A percentile compares a stretch with the other conserved stretches of the same genome.
phyloP scores from a whole-genome alignment of 345 rosid species.

The Moricandia arvensis region DNA sequence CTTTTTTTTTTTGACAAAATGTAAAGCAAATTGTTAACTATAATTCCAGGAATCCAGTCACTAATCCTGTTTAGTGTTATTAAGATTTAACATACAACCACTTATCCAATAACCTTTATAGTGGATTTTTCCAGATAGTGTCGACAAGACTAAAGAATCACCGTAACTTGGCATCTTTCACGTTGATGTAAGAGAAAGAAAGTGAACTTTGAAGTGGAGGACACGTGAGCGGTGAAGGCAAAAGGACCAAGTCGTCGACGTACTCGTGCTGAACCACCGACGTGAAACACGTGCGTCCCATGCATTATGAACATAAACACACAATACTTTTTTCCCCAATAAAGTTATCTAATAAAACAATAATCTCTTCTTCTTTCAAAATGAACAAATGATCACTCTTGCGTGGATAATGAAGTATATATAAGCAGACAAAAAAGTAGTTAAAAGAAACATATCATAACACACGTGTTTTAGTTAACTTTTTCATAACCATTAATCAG shows the following conservation, averaged over 20 bases:
- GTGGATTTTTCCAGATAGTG: background rate
- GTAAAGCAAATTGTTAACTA: no score
- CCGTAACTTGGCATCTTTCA: background rate
- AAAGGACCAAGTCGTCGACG: background rate
- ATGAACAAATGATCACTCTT: background rate
- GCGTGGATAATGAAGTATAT: background rate
- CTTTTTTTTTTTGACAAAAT: no score
- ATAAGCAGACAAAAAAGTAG: background rate
- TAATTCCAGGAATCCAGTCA: no score
- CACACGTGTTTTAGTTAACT: background rate
- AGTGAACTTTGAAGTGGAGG: conserved; percentile 3
- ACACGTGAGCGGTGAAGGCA: conserved; percentile 13
- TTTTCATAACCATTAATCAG: background rate
- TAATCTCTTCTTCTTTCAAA: background rate
- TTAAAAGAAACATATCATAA: background rate
- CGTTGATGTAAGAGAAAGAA: background rate
- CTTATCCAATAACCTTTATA: background rate
- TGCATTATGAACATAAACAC: background rate
- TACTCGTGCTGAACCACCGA: conserved; percentile 12
- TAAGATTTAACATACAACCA: background rate
- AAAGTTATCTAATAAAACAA: background rate
- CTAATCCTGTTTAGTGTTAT: background rate
- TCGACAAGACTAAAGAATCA: background rate
- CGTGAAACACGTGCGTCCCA: conserved; percentile 16
- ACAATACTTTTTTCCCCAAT: background rate